A percentile compares a stretch with the other conserved stretches of the same genome.
These are phyloP conservation scores for Aspergillus sp. DNA, from an alignment of 2,329 filamentous ascomycete species.

Conservation along the genomic window DNA sequence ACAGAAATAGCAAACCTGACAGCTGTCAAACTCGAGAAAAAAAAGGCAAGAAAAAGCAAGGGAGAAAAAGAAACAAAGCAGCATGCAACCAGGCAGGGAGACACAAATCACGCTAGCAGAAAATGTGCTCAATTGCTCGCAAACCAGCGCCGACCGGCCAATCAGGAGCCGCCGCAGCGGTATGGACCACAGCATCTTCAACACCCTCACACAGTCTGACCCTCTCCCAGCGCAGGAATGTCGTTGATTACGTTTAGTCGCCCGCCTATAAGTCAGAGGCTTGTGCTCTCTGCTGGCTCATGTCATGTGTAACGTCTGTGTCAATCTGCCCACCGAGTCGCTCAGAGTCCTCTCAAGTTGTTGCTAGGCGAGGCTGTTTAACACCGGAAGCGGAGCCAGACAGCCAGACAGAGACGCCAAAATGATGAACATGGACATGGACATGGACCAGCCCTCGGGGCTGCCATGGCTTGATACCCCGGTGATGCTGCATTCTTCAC, in stretches of 20 bases:
- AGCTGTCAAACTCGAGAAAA: background rate
- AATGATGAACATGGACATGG: background rate
- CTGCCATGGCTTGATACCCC: constrained; percentile 34
- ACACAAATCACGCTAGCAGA: background rate
- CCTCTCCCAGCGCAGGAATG: no score
- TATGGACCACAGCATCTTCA: background rate
- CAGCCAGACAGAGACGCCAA: background rate
- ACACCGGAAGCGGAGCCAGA: background rate
- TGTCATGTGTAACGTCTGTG: no score
- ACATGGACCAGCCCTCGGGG: background rate
- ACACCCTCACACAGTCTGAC: background rate
- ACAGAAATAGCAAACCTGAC: background rate
- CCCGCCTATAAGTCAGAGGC: background rate
- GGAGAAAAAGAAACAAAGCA: background rate
- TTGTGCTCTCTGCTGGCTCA: background rate
- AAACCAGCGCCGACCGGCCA: constrained; percentile 9
- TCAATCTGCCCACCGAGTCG: no score
- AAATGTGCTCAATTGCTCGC: constrained; percentile 32
- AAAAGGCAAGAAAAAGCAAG: background rate
- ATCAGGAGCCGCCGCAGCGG: constrained; percentile 8
- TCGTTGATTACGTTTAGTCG: background rate
- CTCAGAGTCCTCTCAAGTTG: no score
- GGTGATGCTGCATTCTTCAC: constrained; percentile 32
- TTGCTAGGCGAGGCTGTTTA: no score
- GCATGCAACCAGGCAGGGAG: background rate